Base-by-base conservation (phyloP, 2,329 filamentous ascomycete species). In the Coleophoma crateriformis region DNA sequence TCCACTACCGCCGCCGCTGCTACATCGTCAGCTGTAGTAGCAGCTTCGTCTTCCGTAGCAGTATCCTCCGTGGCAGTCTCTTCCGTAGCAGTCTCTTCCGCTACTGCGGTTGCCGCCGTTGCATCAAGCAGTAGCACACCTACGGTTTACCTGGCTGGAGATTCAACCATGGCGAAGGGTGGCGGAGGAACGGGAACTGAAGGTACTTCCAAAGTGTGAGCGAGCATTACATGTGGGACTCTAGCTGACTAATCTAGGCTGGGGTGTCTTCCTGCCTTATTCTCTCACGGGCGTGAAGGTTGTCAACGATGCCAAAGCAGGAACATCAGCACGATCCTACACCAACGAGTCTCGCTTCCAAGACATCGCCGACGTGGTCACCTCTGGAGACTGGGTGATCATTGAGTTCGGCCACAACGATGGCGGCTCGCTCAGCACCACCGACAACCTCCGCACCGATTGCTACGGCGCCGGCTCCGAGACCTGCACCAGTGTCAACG, bases 331-430 rank as follows among this genome's bases (percentile, higher is more conserved):
- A 1, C 77, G 84, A 45, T 85, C 81, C 19, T 88, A 76, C 67
- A 84, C 78, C 1, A 75, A 80, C 44, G 84, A 88, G 67, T 80
- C 78, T 7, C 79, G 81, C 13, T 88, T 88, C 68, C 65, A 73
- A 14, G 71, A 70, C 0, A 76, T 88, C 46, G 74, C 77, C 41
- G 65, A 72, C 33, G 59, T 20, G 56, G 76, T 60, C 19, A 19
- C 39, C 14, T 48, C 70, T 1, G 80, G 79, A 37, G 84, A 87
- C 64, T 82, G 79, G 63, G 82, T 86, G 1, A 71, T 87, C 50
- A 84, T 87, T 45, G 83, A 87, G 58, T 85, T 87, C 58, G 83
- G 84, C 0, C 83, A 87, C 69, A 87, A 87, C 58, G 84, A 87
- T 55, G 82, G 81, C 19, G 80, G 81, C 2, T 50, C 48, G 8